phyloP scores from a whole-genome alignment of 2,329 filamentous ascomycete species.

The Trichoderma atrobrunneum region DNA sequence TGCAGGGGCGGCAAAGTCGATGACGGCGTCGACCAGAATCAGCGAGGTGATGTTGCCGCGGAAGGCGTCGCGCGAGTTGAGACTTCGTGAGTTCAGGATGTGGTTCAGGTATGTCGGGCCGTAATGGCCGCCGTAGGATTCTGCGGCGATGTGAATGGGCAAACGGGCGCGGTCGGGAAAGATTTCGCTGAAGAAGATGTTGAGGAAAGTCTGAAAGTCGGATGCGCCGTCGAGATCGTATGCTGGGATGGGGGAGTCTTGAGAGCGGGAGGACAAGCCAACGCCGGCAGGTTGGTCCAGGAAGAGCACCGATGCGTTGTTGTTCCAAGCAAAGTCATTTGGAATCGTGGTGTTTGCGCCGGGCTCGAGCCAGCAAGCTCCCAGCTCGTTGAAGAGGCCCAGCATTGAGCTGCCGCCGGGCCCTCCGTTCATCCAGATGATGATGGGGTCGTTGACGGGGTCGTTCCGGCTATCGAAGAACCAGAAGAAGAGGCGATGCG shows the following conservation, averaged over 20 bases:
- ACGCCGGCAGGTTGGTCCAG: constrained; percentile 56
- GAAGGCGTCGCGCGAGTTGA: constrained; percentile 20
- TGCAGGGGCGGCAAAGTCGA: constrained; percentile 18
- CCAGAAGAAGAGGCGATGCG: constrained; percentile 27
- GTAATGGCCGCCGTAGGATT: constrained; percentile 38
- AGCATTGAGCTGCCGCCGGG: constrained; percentile 22
- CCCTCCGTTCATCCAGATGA: constrained; percentile 46
- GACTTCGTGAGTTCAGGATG: constrained; percentile 21
- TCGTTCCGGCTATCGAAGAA: constrained; percentile 28
- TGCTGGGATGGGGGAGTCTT: constrained; percentile 28
- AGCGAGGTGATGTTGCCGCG: constrained; percentile 65
- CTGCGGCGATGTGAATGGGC: constrained; percentile 47
- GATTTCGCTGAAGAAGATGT: constrained; percentile 42
- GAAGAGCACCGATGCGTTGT: constrained; percentile 39
- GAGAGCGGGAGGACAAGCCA: constrained; percentile 48
- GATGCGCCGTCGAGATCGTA: constrained; percentile 43
- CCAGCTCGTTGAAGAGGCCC: constrained; percentile 22
- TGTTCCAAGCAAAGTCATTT: constrained; percentile 25
- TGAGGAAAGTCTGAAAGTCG: constrained; percentile 50
- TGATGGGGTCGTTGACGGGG: constrained; percentile 34
- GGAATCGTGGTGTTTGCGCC: constrained; percentile 2
- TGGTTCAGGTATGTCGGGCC: constrained; percentile 31
- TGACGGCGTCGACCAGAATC: constrained; percentile 21
- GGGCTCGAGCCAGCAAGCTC: constrained; percentile 21
- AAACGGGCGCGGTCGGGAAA: constrained; percentile 40